Evolutionary conservation across 2,329 filamentous ascomycete genomes (phyloP).

Genomic region (Penicillium sp.): DNA sequence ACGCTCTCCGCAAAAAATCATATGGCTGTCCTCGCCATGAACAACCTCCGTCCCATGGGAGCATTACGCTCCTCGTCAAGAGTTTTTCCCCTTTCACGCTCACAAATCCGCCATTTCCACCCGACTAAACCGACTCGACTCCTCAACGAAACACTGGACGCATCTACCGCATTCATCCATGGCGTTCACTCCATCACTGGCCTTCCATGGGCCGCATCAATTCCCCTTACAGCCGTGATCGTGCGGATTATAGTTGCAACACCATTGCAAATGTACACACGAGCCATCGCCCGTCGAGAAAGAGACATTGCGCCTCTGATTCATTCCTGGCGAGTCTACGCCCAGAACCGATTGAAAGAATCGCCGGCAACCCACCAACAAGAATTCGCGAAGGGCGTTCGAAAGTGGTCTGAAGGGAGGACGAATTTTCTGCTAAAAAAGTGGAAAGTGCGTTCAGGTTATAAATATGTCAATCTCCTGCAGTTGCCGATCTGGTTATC

Average conservation of each 20-base stretch:
- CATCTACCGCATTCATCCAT: conserved; percentile 49
- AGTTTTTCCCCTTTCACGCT: conserved; percentile 7
- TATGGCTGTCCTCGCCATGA: conserved; percentile 9
- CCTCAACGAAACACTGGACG: conserved; percentile 44
- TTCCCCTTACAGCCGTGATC: conserved; percentile 55
- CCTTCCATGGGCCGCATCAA: conserved; percentile 55
- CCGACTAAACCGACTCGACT: conserved; percentile 45
- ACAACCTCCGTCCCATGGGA: conserved; percentile 7
- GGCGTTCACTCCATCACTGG: conserved; percentile 50
- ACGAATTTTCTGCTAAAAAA: conserved; percentile 28
- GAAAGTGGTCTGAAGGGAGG: background rate
- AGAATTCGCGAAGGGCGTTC: background rate
- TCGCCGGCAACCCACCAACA: background rate
- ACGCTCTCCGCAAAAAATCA: background rate
- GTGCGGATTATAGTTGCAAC: conserved; percentile 50
- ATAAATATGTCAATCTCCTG: conserved; percentile 32
- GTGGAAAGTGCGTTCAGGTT: conserved; percentile 37
- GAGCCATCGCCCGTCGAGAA: conserved; percentile 40
- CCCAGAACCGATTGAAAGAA: conserved; percentile 7
- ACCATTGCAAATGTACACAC: conserved; percentile 48
- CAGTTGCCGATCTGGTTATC: conserved; percentile 49
- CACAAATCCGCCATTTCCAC: conserved; percentile 50
- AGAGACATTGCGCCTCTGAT: conserved; percentile 45
- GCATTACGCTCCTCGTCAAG: conserved; percentile 2
- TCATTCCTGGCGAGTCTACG: conserved; percentile 33